phyloP scores from a whole-genome alignment of 208 protist species.

The Zelonia costaricensis region DNA sequence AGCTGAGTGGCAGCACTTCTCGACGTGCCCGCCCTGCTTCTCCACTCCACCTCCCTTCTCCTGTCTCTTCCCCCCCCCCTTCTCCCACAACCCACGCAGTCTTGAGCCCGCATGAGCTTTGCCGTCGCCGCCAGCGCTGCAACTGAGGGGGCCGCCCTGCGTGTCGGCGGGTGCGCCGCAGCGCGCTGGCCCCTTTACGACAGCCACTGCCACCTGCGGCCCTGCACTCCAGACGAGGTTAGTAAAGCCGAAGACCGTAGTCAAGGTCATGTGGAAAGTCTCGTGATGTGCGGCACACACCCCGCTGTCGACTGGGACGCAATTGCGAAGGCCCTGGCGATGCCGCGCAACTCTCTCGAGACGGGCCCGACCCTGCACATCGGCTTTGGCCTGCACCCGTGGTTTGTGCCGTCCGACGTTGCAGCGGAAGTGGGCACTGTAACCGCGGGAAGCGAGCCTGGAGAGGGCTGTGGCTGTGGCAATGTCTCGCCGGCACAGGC shows the following conservation, averaged over 20 bases:
- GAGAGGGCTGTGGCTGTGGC: too few relatives aligned
- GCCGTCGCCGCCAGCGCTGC: too few relatives aligned
- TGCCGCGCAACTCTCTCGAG: not conserved
- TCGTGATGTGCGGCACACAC: conserved; percentile 80
- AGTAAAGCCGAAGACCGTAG: too few relatives aligned
- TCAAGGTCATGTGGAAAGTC: not conserved
- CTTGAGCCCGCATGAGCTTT: too few relatives aligned
- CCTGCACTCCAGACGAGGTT: not conserved
- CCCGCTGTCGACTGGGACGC: conserved; percentile 67
- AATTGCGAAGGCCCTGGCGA: not conserved
- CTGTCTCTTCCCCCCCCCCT: too few relatives aligned
- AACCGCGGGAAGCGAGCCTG: not conserved
- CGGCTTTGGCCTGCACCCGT: conserved; percentile 84
- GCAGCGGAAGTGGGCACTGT: not conserved
- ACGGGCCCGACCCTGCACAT: conserved; percentile 7
- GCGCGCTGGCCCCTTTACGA: conserved; percentile 12
- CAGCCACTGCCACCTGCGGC: conserved; percentile 22
- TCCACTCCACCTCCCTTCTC: too few relatives aligned
- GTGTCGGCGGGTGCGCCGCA: not conserved
- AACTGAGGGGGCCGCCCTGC: too few relatives aligned
- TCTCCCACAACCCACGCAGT: too few relatives aligned
- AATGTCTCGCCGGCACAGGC: too few relatives aligned
- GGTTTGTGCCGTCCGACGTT: conserved; percentile 48
- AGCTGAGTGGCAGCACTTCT: too few relatives aligned
- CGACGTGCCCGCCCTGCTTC: too few relatives aligned